Percentiles rank a stretch among this genome's conserved stretches.
Conservation (phyloP, 345 rosid genomes). For the Salix udensis region DNA sequence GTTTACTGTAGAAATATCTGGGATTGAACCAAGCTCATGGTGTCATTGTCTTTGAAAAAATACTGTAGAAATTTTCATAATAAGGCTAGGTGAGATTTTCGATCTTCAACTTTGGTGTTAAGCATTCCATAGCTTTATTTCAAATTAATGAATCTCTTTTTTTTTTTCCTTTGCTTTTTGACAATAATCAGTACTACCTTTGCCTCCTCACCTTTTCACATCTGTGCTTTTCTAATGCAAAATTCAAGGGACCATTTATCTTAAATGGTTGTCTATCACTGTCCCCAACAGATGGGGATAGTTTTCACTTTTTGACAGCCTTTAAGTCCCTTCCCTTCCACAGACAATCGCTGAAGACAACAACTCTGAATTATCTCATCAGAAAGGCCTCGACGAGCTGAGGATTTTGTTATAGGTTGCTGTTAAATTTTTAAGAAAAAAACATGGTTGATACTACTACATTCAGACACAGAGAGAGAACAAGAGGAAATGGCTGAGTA, state of each 20-base stretch:
- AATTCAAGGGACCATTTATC: slow-evolving; percentile 28
- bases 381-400: background rate
- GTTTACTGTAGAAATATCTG: slow-evolving; percentile 5
- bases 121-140: background rate
- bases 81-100: slow-evolving; percentile 11
- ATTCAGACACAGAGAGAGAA: no score
- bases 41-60: background rate
- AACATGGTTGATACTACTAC: no score
- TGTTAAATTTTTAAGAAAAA: no score
- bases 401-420: no score
- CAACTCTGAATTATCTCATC: slow-evolving; percentile 4
- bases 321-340: slow-evolving; percentile 5
- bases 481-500: slow-evolving; percentile 12
- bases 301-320: slow-evolving; percentile 26
- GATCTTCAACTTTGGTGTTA: background rate
- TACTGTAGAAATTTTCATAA: slow-evolving; percentile 2
- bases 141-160: no score
- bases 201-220: background rate
- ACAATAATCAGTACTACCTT: background rate
- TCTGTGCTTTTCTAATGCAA: background rate
- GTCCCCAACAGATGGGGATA: slow-evolving; percentile 29
- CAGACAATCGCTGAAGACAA: slow-evolving; percentile 6
- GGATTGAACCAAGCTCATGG: background rate
- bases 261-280: slow-evolving; percentile 33
- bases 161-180: background rate